Evolutionary conservation across 257 asterid genomes (phyloP), one percentile per base, ranked within the genome.

Genomic region (Perilla frutescens): DNA sequence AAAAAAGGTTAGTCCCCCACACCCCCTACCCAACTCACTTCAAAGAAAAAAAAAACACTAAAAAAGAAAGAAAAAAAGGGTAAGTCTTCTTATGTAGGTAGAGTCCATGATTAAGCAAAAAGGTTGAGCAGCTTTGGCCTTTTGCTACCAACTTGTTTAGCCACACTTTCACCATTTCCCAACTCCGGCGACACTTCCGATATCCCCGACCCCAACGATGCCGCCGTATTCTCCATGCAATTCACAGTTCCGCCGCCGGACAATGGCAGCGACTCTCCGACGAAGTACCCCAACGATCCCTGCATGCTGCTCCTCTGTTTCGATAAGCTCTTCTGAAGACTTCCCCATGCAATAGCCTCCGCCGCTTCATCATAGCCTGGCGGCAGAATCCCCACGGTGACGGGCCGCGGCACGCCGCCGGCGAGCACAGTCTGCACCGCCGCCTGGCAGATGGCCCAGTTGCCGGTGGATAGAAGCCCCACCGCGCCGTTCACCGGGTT

Each of bases 401-500:
- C 20, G 36, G 88, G 86, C 64, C 56, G 79, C 13, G 79, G 73
- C 7, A 66, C 49, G 10, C 87, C 95, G 40, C 99, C 98, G 72
- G 84, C 66, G 5, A 93, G 93, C 62, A 91, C 96, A 12, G 86
- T 79, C 56, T 87, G 89, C 74, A 90, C 96, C n/a, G 98, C 98
- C 50, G 81, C 82, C 77, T 82, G 81, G 7, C 96, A 91, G 75
- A 90, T 51, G 72, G 83, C 79, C 98, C 97, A 94, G 68, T 91
- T 86, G 0, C 97, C 96, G 49, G 89, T 65, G 70, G 91, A 73
- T 8, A 90, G 41, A 26, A 94, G 78, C 43, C 97, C 98, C 34
- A 94, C 96, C 12, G 91, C 97, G 37, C 98, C 98, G 62, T 76
- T 74, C 68, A 94, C 97, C 36, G 98, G 98, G 71, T 91, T 90